A percentile compares a stretch with the other conserved stretches of the same genome.
Evolutionary conservation across 2,329 filamentous ascomycete species (phyloP).

Genomic region (Ophiostoma ulmi): DNA sequence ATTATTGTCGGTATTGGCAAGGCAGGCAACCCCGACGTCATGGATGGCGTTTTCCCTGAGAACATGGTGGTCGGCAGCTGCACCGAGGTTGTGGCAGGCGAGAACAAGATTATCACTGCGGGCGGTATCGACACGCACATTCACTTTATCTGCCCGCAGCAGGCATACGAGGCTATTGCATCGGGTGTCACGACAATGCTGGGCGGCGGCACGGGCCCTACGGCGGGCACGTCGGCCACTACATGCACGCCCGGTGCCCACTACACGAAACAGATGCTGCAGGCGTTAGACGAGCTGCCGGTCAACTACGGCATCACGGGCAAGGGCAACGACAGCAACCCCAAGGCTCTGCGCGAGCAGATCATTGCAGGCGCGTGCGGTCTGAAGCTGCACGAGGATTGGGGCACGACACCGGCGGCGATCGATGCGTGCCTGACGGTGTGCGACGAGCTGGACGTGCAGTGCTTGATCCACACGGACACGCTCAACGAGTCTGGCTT

Average conservation of each 20-base stretch:
- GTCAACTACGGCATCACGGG: conserved; percentile 87
- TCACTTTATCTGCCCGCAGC: conserved; percentile 93
- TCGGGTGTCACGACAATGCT: conserved; percentile 87
- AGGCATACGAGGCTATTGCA: conserved; percentile 75
- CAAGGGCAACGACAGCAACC: conserved; percentile 82
- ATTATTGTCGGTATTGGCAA: conserved; percentile 86
- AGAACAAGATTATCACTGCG: conserved; percentile 84
- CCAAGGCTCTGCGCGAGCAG: conserved; percentile 69
- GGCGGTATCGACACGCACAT: conserved; percentile 88
- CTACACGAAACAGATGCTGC: conserved; percentile 83
- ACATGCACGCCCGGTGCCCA: conserved; percentile 85
- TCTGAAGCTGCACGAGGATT: conserved; percentile 93
- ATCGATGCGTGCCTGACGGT: conserved; percentile 83
- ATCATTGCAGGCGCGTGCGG: conserved; percentile 79
- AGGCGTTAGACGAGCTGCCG: conserved; percentile 74
- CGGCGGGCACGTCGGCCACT: conserved; percentile 82
- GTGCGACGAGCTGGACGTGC: conserved; percentile 86
- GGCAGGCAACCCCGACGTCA: conserved; percentile 93
- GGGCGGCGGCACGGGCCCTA: conserved; percentile 87
- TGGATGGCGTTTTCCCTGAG: conserved; percentile 74
- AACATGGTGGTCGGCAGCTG: conserved; percentile 75
- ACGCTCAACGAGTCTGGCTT: conserved; percentile 97
- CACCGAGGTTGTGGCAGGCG: conserved; percentile 87
- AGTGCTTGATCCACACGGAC: conserved; percentile 92
- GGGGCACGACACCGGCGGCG: conserved; percentile 84